These are phyloP conservation scores for Polyporus arcularius DNA, from an alignment of 768 basidiomycete genomes.

Conservation along the genomic window DNA sequence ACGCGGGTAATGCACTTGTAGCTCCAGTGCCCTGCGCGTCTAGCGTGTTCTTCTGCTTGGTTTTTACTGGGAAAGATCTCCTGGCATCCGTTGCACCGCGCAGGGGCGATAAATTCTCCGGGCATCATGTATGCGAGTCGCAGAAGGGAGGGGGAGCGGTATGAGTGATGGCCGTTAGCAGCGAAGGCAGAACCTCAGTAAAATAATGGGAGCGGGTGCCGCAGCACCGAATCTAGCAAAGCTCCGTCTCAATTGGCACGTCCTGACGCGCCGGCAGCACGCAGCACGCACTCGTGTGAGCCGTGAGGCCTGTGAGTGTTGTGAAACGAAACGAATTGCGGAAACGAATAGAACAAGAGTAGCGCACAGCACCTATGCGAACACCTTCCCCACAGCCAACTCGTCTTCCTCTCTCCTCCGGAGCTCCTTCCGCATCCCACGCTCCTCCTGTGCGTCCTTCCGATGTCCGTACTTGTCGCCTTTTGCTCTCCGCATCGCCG, in stretches of 20 bases:
- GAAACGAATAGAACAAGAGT: not conserved
- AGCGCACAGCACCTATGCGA: constrained; percentile 52
- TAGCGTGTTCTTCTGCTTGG: not conserved
- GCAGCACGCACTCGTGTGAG: no score
- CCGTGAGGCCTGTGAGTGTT: no score
- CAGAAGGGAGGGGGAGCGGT: no score
- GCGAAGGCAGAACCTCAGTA: no score
- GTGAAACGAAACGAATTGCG: no score
- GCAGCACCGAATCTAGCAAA: no score
- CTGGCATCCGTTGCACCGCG: not conserved
- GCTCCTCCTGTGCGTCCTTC: constrained; percentile 76
- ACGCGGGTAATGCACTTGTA: not conserved
- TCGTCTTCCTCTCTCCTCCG: constrained; percentile 72
- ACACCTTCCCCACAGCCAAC: constrained; percentile 85
- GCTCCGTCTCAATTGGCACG: no score
- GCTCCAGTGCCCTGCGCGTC: not conserved
- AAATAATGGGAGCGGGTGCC: no score
- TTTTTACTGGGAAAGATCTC: constrained; percentile 7
- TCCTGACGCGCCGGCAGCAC: no score
- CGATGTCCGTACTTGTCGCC: constrained; percentile 82
- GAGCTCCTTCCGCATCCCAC: constrained; percentile 59
- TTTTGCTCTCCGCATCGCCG: constrained; percentile 64
- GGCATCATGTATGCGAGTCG: not conserved
- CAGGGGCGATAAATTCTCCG: not conserved
- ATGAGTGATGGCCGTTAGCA: no score